Evolutionary conservation across 2,329 filamentous ascomycete species (phyloP).

Genomic region (Aureobasidium zeae): DNA sequence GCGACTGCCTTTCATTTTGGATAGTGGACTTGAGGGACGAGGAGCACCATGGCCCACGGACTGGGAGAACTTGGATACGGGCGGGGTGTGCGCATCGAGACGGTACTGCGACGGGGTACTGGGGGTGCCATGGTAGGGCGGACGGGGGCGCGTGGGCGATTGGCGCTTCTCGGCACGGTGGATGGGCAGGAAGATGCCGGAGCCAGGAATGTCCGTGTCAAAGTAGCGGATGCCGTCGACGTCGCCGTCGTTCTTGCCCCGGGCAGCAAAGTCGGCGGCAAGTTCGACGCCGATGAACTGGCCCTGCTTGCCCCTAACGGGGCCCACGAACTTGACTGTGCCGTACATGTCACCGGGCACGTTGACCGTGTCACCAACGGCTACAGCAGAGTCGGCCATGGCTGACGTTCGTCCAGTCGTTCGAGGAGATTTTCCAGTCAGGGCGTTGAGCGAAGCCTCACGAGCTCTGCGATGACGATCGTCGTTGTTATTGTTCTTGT

Average conservation of each 20-base stretch:
- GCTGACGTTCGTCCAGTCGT: constrained; percentile 19
- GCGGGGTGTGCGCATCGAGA: constrained; percentile 43
- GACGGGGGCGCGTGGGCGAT: constrained; percentile 44
- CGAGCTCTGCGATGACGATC: constrained; percentile 60
- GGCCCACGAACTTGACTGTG: constrained; percentile 78
- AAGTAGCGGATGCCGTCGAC: constrained; percentile 83
- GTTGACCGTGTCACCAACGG: constrained; percentile 76
- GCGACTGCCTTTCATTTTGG: constrained; percentile 55
- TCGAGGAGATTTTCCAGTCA: constrained; percentile 42
- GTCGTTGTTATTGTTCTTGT: no score
- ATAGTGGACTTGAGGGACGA: constrained; percentile 61
- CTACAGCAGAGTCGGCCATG: constrained; percentile 47
- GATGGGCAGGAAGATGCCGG: constrained; percentile 88
- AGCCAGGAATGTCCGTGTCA: constrained; percentile 62
- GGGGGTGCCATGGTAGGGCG: constrained; percentile 56
- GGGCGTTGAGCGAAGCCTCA: constrained; percentile 59
- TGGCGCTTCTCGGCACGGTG: constrained; percentile 66
- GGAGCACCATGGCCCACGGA: constrained; percentile 65
- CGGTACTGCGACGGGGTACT: constrained; percentile 52
- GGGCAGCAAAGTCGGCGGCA: constrained; percentile 64
- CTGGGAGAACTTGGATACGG: constrained; percentile 74
- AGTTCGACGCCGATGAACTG: constrained; percentile 89
- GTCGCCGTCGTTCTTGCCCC: constrained; percentile 92
- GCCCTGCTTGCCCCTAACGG: constrained; percentile 80
- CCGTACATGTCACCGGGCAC: constrained; percentile 91